These are phyloP conservation scores for Prunus yedoensis DNA, from an alignment of 331 rosid species.

Conservation along the genomic window DNA sequence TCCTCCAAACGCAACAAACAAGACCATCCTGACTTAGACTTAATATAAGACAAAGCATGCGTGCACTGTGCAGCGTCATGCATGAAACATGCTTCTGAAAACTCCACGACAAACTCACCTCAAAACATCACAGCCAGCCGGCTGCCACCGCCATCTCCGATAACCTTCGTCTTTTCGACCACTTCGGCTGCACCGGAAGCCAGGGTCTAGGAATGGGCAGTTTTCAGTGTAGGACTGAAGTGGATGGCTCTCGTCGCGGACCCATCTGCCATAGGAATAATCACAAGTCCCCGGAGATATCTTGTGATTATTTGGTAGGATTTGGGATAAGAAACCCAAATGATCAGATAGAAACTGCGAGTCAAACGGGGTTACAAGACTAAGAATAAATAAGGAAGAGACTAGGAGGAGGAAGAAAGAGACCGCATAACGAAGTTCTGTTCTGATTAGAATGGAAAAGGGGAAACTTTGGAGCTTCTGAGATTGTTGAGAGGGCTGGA, in stretches of 20 bases:
- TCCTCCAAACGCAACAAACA: neutral
- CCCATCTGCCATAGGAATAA: conserved; percentile 78
- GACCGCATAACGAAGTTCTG: conserved; percentile 43
- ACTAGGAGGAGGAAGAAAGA: conserved; percentile 41
- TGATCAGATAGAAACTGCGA: conserved; percentile 28
- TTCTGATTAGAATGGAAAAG: conserved; percentile 31
- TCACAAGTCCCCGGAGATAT: conserved; percentile 30
- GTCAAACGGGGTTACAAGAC: conserved; percentile 37
- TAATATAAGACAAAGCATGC: conserved; percentile 4
- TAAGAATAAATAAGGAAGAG: conserved; percentile 37
- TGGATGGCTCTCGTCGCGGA: conserved; percentile 38
- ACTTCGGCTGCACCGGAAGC: conserved; percentile 66
- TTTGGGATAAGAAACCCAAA: conserved; percentile 32
- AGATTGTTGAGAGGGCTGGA: conserved; percentile 20
- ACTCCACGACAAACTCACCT: conserved; percentile 39
- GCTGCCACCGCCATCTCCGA: conserved; percentile 82
- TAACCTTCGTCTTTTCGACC: conserved; percentile 57
- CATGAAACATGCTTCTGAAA: conserved; percentile 1
- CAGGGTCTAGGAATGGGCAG: conserved; percentile 87
- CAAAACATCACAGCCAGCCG: conserved; percentile 60
- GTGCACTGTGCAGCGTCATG: neutral
- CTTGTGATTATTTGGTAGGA: conserved; percentile 7
- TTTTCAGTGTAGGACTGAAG: conserved; percentile 46
- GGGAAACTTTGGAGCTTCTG: conserved; percentile 16
- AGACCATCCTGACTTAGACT: neutral